Conservation (phyloP, 2,329 filamentous ascomycete species). For the Cytospora leucostoma region DNA sequence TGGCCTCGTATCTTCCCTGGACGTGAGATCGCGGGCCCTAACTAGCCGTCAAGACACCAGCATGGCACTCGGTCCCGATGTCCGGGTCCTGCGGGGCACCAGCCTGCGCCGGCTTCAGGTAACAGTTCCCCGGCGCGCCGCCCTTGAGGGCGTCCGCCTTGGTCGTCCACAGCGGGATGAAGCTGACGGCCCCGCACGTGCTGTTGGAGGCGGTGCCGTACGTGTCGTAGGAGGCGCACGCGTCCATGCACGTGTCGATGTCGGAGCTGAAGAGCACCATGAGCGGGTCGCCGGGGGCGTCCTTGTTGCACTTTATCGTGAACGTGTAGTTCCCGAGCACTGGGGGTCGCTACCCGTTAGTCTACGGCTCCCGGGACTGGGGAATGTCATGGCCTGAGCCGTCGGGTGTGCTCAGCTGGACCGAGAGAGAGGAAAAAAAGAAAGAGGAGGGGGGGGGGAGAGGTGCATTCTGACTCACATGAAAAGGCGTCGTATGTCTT, state of each 20-base stretch:
- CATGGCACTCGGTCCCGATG: conserved; percentile 41
- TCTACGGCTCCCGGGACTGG: neutral
- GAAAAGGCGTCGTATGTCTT: conserved; percentile 42
- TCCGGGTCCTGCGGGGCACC: conserved; percentile 39
- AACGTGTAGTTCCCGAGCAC: conserved; percentile 42
- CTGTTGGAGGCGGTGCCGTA: conserved; percentile 37
- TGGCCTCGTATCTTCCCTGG: neutral
- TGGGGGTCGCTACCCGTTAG: conserved; percentile 32
- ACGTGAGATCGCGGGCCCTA: neutral
- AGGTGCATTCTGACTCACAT: too few species aligned
- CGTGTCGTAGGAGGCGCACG: conserved; percentile 44
- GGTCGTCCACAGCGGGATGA: conserved; percentile 46
- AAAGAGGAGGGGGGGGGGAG: too few species aligned
- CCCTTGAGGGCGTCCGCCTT: conserved; percentile 37
- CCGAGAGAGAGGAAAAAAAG: too few species aligned
- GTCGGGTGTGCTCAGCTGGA: neutral
- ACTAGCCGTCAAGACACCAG: conserved; percentile 34
- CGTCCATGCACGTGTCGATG: conserved; percentile 50
- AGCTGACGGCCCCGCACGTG: conserved; percentile 44
- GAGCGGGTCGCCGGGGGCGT: conserved; percentile 42
- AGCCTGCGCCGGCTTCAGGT: conserved; percentile 41
- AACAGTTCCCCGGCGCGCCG: conserved; percentile 48
- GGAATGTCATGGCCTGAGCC: neutral
- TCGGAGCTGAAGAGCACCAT: conserved; percentile 45
- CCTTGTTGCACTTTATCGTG: conserved; percentile 47